phyloP scores from a whole-genome alignment of 1,139 yeast genomes.

The Taiozyma sp. region DNA sequence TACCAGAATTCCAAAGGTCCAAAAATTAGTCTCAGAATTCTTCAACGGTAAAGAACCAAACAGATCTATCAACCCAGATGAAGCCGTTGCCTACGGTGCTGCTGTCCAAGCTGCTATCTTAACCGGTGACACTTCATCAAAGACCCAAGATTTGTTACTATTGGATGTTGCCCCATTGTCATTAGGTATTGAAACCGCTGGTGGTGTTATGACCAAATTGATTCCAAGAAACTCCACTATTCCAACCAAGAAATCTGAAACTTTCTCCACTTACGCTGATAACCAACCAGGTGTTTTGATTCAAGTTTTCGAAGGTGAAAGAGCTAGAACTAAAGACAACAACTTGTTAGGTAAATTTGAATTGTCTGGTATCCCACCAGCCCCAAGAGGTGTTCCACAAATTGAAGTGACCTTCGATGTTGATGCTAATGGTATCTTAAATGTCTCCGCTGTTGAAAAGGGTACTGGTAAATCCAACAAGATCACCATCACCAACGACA shows the following conservation, averaged over 20 bases:
- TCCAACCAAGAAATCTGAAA: slow-evolving; percentile 84
- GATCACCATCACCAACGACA: slow-evolving; percentile 87
- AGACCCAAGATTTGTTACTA: slow-evolving; percentile 77
- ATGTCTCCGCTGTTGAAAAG: slow-evolving; percentile 92
- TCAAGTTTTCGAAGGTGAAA: slow-evolving; percentile 93
- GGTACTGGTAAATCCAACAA: slow-evolving; percentile 78
- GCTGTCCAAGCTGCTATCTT: slow-evolving; percentile 88
- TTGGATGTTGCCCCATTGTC: slow-evolving; percentile 88
- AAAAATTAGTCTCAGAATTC: slow-evolving; percentile 80
- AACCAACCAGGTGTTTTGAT: slow-evolving; percentile 94
- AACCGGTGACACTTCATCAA: slow-evolving; percentile 61
- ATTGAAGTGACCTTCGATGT: slow-evolving; percentile 90
- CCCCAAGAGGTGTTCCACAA: slow-evolving; percentile 96
- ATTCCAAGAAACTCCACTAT: slow-evolving; percentile 87
- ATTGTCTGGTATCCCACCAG: slow-evolving; percentile 89
- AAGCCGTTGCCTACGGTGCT: slow-evolving; percentile 74
- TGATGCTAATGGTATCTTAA: slow-evolving; percentile 90
- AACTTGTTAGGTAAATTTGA: slow-evolving; percentile 92
- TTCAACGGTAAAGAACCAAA: slow-evolving; percentile 89
- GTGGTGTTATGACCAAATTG: slow-evolving; percentile 91
- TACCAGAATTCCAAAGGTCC: slow-evolving; percentile 92
- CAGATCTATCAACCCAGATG: slow-evolving; percentile 85
- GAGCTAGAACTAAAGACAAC: slow-evolving; percentile 91
- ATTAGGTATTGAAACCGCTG: slow-evolving; percentile 91
- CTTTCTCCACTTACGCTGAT: slow-evolving; percentile 88